Evolutionary conservation across 371 early-diverging fungal species (phyloP), one percentile per base, ranked within the genome.

Genomic region (Rhizopus arrhizus): DNA sequence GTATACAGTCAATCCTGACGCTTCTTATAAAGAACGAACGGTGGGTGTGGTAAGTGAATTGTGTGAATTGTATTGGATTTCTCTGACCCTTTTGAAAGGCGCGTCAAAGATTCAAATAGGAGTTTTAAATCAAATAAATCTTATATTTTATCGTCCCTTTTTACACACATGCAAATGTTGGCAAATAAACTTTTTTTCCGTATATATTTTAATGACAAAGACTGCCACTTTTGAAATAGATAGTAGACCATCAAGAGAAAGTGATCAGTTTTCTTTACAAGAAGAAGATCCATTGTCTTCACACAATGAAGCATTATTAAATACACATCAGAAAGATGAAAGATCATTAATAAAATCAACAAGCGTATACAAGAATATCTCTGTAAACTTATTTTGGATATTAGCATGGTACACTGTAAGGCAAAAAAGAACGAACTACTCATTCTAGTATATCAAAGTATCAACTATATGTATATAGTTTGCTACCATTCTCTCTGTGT

Each of bases 401-500:
- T 42, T 77, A 28, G 70, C 70, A 48, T 80, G 80, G 73, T 75
- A 73, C 42, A 60, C 55, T 50, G 75, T 78, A 73, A 61, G 62
- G 28, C 11, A 6, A 43, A 43, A 9, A 13, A 11, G n/a, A 40
- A 40, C 40, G 12, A 40, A 2, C 40, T 36, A 6, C 36, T 9
- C 12, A 56, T 43, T 35, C 28, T 29, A 52, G 9, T 9, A 22
- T 43, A 41, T 48, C 15, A 15, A 36, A 43, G 45, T 41, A 46
- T 50, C 42, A 46, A 32, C 41, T 5, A 11, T 31, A 15, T 16
- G 28, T 28, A 43, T 43, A 9, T 67, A 81, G 81, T 81, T 81
- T 73, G 78, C 95, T 0, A 86, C 91, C 2, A 68, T 84, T 8
- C 75, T 95, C 41, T 87, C 88, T 12, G 79, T 93, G 8, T 94